Evolutionary conservation across 257 asterid species (phyloP).

Genomic region (Perilla frutescens): DNA sequence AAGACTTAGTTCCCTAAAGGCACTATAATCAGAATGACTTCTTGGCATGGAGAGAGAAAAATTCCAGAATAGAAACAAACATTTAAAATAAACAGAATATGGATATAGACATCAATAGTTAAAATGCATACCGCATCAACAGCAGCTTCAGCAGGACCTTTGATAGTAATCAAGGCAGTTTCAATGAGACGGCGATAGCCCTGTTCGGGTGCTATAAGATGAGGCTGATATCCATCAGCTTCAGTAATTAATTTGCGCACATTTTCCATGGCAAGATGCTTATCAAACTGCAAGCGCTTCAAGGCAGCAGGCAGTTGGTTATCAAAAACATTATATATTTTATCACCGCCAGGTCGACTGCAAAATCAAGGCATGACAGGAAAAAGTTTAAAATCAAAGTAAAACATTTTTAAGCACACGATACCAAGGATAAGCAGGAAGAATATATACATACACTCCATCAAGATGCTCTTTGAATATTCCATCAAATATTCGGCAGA

Average conservation of each 20-base stretch:
- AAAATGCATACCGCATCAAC: conserved; percentile 83
- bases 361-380: conserved; percentile 35
- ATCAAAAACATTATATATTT: conserved; percentile 86
- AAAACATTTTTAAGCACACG: conserved; percentile 5
- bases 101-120: conserved; percentile 1
- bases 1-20: conserved; percentile 5
- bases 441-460: conserved; percentile 70
- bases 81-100: conserved; percentile 13
- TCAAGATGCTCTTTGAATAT: conserved; percentile 98
- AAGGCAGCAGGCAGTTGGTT: conserved; percentile 97
- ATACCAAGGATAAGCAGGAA: not conserved
- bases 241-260: conserved; percentile 94
- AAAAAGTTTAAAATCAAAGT: conserved; percentile 29
- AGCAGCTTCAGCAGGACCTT: conserved; percentile 98
- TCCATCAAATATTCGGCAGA: conserved; percentile 90
- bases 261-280: conserved; percentile 98
- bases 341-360: conserved; percentile 99
- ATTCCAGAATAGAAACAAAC: conserved; percentile 19
- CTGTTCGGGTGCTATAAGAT: conserved; percentile 98
- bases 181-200: conserved; percentile 99
- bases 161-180: conserved; percentile 80
- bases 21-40: not conserved
- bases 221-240: conserved; percentile 99
- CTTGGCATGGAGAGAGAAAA: not conserved
- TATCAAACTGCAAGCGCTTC: conserved; percentile 96